Conservation (phyloP, 306 rosid genomes). For the Casuarina equisetifolia region DNA sequence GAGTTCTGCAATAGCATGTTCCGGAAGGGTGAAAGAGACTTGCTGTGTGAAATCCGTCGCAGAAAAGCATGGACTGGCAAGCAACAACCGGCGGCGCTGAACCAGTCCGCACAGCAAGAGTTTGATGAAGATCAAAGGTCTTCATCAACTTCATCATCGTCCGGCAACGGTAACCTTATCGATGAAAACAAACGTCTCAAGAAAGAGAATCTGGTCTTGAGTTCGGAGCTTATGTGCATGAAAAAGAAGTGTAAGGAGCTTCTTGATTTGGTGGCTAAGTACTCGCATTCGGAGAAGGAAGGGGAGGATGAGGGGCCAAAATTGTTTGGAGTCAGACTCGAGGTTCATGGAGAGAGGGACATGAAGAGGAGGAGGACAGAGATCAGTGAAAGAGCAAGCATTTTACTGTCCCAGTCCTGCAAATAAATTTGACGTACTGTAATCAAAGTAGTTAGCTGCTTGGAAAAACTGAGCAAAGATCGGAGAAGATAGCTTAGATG, state of each 20-base stretch:
- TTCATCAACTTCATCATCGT: conserved; percentile 73
- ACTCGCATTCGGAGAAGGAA: conserved; percentile 23
- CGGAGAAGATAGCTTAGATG: too few species aligned
- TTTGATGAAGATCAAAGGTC: conserved; percentile 82
- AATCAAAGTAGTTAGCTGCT: not conserved
- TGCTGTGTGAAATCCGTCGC: conserved; percentile 57
- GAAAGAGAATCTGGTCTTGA: conserved; percentile 65
- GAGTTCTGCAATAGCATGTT: conserved; percentile 83
- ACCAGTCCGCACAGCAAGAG: conserved; percentile 26
- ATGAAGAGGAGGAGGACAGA: conserved; percentile 62
- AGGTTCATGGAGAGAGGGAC: conserved; percentile 64
- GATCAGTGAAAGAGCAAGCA: conserved; percentile 50
- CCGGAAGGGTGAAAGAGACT: conserved; percentile 69
- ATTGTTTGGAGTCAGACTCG: conserved; percentile 84
- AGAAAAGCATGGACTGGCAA: conserved; percentile 76
- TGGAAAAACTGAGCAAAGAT: not conserved
- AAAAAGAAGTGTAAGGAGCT: conserved; percentile 71
- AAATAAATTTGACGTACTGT: conserved; percentile 35
- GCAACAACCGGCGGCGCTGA: conserved; percentile 20
- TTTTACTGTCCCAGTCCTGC: conserved; percentile 75
- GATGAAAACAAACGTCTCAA: conserved; percentile 84
- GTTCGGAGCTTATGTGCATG: conserved; percentile 59
- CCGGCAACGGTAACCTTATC: conserved; percentile 43
- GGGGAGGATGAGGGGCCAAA: conserved; percentile 54
- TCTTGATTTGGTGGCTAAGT: conserved; percentile 57